Base-by-base conservation (phyloP, 306 rosid species). In the Quillaja saponaria region DNA sequence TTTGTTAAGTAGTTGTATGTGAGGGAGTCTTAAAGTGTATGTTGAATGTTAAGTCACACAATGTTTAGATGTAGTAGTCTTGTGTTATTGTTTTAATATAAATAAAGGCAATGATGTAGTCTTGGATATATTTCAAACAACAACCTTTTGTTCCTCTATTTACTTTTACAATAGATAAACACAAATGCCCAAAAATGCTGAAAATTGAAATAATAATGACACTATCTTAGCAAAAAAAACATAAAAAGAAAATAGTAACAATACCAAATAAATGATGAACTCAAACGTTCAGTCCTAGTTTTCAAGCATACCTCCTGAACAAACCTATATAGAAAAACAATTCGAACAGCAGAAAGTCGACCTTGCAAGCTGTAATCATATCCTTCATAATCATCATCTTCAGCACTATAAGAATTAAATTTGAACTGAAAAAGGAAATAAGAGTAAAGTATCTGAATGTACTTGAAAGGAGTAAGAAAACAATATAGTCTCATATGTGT, bases 301-400 rank as follows among this genome's bases (percentile, higher is more conserved):
- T 28, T 64, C 49, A 38, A 45, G 54, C 81, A 61, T 86, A 92
- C 99, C 99, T 92, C 99, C 67, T 89, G 96, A 67, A 92, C 87
- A 80, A 92, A 92, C 81, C 99, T 84, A 74, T 92, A 82, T 44
- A 92, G 96, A 79, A 92, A 86, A 73, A 89, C 84, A 56, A 92
- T 81, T 58, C 99, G 99, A 73, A 92, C 99, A 48, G 99, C 99
- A 76, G 95, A 87, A 69, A 92, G 96, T 49, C 84, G 94, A 54
- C 99, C 94, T 53, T 77, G 71, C 84, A 92, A 77, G 73, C 96
- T 83, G 73, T 89, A 89, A 71, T 78, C 89, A 76, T 86, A 89
- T 60, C 99, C 99, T 78, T 92, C 80, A 60, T 84, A 92, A 73
- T 92, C 96, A 64, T 86, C 95, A 45, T 92, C 98, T 58, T 81